A percentile compares a stretch with the other conserved stretches of the same genome.
Conservation (phyloP, 129 eudicot species). For the Silybum marianum region DNA sequence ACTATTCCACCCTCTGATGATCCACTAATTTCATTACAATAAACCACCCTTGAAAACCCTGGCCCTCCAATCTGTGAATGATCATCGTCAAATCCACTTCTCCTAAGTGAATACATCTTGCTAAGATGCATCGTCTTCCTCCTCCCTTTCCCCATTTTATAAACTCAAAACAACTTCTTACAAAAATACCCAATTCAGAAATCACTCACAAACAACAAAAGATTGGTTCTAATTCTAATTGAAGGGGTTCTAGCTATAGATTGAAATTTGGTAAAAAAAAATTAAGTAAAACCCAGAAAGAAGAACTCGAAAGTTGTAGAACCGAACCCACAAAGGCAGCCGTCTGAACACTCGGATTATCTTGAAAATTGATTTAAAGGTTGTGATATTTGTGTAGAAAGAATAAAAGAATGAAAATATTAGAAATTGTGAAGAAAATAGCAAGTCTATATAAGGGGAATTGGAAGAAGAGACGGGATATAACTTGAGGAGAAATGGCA, state of each 20-base stretch:
- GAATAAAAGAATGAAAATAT: not conserved
- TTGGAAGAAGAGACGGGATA: not conserved
- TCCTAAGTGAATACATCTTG: slow-evolving; percentile 29
- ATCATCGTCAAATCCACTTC: slow-evolving; percentile 31
- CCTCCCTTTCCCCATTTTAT: slow-evolving; percentile 37
- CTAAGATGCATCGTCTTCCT: slow-evolving; percentile 43
- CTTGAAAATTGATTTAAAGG: not conserved
- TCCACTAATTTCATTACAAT: slow-evolving; percentile 45
- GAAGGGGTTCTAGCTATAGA: not conserved
- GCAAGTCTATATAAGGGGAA: not conserved
- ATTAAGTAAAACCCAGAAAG: slow-evolving; percentile 10
- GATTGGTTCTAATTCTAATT: slow-evolving; percentile 8
- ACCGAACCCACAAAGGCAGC: not conserved
- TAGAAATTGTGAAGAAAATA: not conserved
- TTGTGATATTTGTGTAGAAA: slow-evolving; percentile 17
- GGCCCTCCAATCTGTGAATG: slow-evolving; percentile 56
- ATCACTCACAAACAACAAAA: slow-evolving; percentile 4
- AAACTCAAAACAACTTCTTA: not conserved
- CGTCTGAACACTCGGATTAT: not conserved
- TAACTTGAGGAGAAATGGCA: not conserved
- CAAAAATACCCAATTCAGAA: slow-evolving; percentile 12
- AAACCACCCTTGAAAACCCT: slow-evolving; percentile 59
- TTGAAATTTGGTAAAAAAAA: not conserved
- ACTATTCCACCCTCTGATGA: slow-evolving; percentile 23
- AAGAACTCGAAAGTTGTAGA: not conserved